Evolutionary conservation across 257 asterid genomes (phyloP).

Genomic region (Jasminum sambac): DNA sequence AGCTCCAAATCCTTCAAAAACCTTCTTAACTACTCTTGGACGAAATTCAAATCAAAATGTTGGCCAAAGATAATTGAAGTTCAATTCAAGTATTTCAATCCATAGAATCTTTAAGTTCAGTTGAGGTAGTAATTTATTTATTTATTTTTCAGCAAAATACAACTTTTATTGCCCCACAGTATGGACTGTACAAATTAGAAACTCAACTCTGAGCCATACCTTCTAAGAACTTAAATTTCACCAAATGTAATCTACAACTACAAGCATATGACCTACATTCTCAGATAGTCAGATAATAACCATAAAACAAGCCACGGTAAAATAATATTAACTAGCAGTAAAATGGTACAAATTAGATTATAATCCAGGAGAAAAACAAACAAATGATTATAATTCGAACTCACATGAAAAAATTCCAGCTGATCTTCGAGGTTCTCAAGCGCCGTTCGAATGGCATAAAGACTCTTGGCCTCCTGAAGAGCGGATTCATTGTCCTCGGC

Average conservation of each 20-base stretch:
- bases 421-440: slow-evolving; percentile 96
- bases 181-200: background rate
- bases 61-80: background rate
- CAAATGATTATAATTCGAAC: background rate
- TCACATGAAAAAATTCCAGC: slow-evolving; percentile 84
- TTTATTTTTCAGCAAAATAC: background rate
- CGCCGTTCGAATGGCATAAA: slow-evolving; percentile 80
- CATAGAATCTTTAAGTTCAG: background rate
- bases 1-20: background rate
- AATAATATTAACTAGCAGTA: background rate
- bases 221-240: background rate
- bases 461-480: slow-evolving; percentile 86
- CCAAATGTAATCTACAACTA: background rate
- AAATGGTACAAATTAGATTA: background rate
- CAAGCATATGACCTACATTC: background rate
- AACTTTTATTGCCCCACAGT: background rate
- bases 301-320: background rate
- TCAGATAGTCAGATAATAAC: background rate
- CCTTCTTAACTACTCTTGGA: too few relatives aligned
- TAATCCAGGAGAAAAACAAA: background rate
- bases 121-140: background rate
- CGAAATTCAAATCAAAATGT: background rate
- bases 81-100: background rate
- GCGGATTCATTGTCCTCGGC: slow-evolving; percentile 61
- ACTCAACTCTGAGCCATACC: background rate